Base-by-base conservation (phyloP, 2,329 filamentous ascomycete genomes). In the Mariannaea sp. region DNA sequence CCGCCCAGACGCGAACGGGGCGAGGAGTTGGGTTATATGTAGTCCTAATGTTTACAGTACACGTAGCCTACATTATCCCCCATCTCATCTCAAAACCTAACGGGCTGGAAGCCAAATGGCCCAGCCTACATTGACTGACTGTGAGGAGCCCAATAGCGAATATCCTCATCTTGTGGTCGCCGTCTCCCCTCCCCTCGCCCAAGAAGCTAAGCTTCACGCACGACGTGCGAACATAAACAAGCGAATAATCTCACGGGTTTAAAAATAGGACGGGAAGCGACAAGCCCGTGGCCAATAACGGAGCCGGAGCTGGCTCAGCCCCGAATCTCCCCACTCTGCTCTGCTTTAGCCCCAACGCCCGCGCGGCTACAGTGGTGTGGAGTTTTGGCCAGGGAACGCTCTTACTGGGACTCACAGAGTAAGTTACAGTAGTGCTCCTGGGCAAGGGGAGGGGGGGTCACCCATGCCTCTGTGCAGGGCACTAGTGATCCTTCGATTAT, bases 291-390 rank as follows among this genome's bases (percentile, higher is more conserved):
- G 39, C 53, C 44, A 56, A 53, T 56, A 13, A 44, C 27, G 12
- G 38, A 30, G 42, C 41, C 32, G 40, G 40, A 22, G 39, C 27
- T 22, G 40, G 24, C 53, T 56, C 53, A 49, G 53, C 36, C 36
- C 36, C 41, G 40, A 49, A 48, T n/a, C 40, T 45, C 42, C 45
- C 44, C 44, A 33, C 42, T 26, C 47, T 26, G 27, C 44, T 38
- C 17, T 48, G 51, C 49, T 45, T 49, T 54, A 54, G 51, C 40
- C 51, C 40, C 45, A 42, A 45, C 48, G 51, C 51, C 51, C 45
- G 49, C 44, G 51, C 51, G 51, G 51, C 51, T 54, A 49, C 40
- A 12, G 35, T n/a, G n/a, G n/a, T 24, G 38, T 27, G 29, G 36
- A 40, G 43, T 13, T 41, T 45, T 42, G 17, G 32, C 48, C 44